phyloP scores from a whole-genome alignment of 371 early-diverging fungal species.

The Umbelopsis sp. region DNA sequence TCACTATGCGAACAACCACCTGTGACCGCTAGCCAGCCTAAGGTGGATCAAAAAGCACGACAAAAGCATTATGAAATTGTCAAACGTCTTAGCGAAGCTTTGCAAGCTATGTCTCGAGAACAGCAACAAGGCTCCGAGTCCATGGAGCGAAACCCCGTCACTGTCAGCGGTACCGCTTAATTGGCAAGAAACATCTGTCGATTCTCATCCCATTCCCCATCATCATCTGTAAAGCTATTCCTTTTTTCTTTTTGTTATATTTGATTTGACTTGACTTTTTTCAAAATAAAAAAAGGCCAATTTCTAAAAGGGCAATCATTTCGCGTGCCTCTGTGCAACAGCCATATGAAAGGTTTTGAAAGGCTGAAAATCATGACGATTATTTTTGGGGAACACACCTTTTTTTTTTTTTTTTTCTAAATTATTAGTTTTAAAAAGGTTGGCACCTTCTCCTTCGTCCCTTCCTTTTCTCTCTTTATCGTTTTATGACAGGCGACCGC shows the following conservation, averaged over 20 bases:
- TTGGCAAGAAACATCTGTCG: no score
- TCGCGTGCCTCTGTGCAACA: no score
- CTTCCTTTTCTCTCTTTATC: background rate
- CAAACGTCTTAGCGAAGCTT: conserved; percentile 7
- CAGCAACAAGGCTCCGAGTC: background rate
- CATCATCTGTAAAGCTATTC: conserved; percentile 4
- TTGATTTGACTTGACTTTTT: background rate
- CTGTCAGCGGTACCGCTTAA: conserved; percentile 15
- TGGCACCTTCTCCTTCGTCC: background rate
- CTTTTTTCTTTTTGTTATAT: background rate
- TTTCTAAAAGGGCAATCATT: no score
- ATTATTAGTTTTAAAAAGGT: no score
- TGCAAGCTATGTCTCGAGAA: conserved; percentile 13
- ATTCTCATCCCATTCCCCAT: background rate
- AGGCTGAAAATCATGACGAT: no score
- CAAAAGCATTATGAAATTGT: conserved; percentile 10
- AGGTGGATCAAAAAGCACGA: background rate
- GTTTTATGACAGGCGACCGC: background rate
- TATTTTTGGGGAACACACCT: no score
- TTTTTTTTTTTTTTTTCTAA: no score
- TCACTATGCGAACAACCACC: conserved; percentile 1
- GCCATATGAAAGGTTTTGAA: no score
- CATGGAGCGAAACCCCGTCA: background rate
- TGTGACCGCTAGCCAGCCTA: background rate
- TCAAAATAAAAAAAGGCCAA: no score